phyloP scores from a whole-genome alignment of 2,329 filamentous ascomycete genomes.

The Alternaria solani region DNA sequence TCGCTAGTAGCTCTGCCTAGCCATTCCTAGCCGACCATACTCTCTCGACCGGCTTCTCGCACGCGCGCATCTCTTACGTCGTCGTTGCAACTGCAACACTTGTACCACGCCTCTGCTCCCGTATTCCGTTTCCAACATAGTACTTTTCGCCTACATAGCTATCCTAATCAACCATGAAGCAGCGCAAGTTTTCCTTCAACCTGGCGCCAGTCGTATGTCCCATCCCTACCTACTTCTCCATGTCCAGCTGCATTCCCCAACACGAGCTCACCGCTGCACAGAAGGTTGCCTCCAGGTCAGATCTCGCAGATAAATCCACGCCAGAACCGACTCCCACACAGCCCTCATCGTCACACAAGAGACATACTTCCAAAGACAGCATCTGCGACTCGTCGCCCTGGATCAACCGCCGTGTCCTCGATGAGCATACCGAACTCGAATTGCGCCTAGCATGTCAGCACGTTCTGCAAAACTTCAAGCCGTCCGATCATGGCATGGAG shows the following conservation, averaged over 20 bases:
- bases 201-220: constrained; percentile 52
- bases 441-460: constrained; percentile 57
- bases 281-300: constrained; percentile 47
- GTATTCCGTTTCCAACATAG: neutral
- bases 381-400: constrained; percentile 51
- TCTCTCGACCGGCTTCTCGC: neutral
- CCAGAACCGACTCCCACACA: constrained; percentile 32
- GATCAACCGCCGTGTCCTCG: constrained; percentile 55
- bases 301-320: constrained; percentile 40
- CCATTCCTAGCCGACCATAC: constrained; percentile 18
- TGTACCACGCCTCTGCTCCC: constrained; percentile 1
- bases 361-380: constrained; percentile 42
- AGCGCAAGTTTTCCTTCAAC: constrained; percentile 57
- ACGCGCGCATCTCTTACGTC: constrained; percentile 5
- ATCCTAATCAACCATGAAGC: constrained; percentile 39
- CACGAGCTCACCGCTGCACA: constrained; percentile 20
- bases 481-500: constrained; percentile 49
- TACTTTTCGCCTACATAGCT: neutral
- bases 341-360: constrained; percentile 24
- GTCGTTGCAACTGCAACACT: constrained; percentile 1
- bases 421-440: constrained; percentile 54
- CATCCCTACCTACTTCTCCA: neutral
- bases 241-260: constrained; percentile 1
- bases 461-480: constrained; percentile 54
- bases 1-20: constrained; percentile 8